These are phyloP conservation scores for Xylaria grammica DNA, from an alignment of 495 filamentous ascomycete genomes.

Conservation along the genomic window DNA sequence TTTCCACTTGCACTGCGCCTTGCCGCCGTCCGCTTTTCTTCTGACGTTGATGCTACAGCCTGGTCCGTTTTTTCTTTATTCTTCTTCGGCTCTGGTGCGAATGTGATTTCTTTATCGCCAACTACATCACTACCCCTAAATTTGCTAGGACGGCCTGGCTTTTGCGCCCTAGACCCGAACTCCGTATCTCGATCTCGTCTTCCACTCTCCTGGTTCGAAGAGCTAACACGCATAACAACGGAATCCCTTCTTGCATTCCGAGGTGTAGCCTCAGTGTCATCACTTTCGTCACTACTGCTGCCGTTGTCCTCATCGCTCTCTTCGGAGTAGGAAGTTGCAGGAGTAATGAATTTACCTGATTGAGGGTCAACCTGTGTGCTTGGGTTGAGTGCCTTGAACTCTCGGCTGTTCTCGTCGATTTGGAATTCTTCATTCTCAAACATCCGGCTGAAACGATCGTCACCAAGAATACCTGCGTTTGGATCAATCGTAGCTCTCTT, in stretches of 20 bases:
- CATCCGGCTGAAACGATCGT: constrained; percentile 82
- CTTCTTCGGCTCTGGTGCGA: constrained; percentile 69
- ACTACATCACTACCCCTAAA: constrained; percentile 61
- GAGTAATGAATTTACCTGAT: constrained; percentile 25
- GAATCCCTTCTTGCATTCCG: constrained; percentile 43
- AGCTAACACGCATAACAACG: constrained; percentile 68
- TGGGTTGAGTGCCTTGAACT: constrained; percentile 87
- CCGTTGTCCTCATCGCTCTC: constrained; percentile 46
- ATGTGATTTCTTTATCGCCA: constrained; percentile 86
- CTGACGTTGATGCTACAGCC: constrained; percentile 37
- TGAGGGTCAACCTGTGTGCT: constrained; percentile 60
- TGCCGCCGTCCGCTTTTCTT: constrained; percentile 51
- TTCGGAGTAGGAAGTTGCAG: constrained; percentile 30
- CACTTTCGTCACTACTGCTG: constrained; percentile 49
- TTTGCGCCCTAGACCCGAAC: constrained; percentile 71
- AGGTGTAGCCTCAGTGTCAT: constrained; percentile 36
- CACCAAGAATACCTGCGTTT: constrained; percentile 69
- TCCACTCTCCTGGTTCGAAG: constrained; percentile 64
- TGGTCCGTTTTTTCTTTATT: constrained; percentile 48
- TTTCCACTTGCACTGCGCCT: constrained; percentile 78
- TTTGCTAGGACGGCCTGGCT: constrained; percentile 50
- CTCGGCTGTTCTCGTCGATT: constrained; percentile 85
- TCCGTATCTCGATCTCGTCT: constrained; percentile 63
- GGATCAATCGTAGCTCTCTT: constrained; percentile 72
- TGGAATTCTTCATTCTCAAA: constrained; percentile 94